Conservation (phyloP, 1,284 basidiomycete species). For the Naganishia sp. region DNA sequence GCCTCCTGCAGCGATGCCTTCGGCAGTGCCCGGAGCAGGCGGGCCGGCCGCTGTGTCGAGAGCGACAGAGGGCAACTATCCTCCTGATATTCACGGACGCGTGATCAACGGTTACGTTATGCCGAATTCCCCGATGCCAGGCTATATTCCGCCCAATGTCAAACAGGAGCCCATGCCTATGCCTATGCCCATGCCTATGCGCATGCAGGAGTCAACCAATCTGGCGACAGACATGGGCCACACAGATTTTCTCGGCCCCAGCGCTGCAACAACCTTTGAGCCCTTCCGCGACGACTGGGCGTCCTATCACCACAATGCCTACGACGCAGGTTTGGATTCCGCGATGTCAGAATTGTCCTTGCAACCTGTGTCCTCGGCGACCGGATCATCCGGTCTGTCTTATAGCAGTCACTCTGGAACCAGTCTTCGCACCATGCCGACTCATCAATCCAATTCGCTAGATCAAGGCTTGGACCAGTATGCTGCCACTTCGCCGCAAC, state of each 20-base stretch:
- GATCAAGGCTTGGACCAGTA: slow-evolving; percentile 2
- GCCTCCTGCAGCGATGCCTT: slow-evolving; percentile 16
- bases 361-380: slow-evolving; percentile 10
- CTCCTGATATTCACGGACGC: neutral
- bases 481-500: slow-evolving; percentile 12
- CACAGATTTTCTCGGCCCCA: neutral
- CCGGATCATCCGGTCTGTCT: slow-evolving; percentile 7
- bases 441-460: slow-evolving; percentile 12
- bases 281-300: slow-evolving; percentile 25
- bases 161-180: slow-evolving; percentile 9
- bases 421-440: slow-evolving; percentile 8
- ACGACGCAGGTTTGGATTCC: slow-evolving; percentile 4
- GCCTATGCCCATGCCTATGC: slow-evolving; percentile 2
- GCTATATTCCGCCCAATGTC: neutral
- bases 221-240: neutral
- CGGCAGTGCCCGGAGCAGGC: slow-evolving; percentile 1
- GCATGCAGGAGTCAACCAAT: neutral
- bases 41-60: neutral
- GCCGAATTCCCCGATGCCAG: neutral
- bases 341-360: slow-evolving; percentile 16
- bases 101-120: slow-evolving; percentile 1
- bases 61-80: neutral
- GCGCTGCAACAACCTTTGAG: slow-evolving; percentile 4
- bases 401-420: slow-evolving; percentile 21
- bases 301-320: slow-evolving; percentile 6